These are phyloP conservation scores for Alternaria ventricosa DNA, from an alignment of 2,329 filamentous ascomycete genomes.

Conservation along the genomic window DNA sequence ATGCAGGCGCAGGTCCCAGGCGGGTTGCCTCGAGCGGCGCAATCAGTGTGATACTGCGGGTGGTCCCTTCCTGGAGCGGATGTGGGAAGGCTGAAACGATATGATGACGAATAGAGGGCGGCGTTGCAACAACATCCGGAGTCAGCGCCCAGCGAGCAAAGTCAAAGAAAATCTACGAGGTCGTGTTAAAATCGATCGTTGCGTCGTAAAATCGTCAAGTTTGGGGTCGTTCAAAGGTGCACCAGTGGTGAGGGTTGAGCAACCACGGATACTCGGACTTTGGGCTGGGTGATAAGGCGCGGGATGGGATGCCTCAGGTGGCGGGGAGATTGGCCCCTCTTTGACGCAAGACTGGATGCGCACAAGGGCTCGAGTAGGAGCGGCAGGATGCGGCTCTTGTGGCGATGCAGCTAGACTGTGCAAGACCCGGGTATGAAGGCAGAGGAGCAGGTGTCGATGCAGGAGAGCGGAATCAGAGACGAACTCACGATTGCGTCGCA, in stretches of 20 bases:
- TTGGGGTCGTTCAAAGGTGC: slow-evolving; percentile 18
- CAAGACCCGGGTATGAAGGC: slow-evolving; percentile 21
- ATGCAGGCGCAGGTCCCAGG: slow-evolving; percentile 8
- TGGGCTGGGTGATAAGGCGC: slow-evolving; percentile 34
- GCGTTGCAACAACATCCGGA: slow-evolving; percentile 47
- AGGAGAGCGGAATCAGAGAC: slow-evolving; percentile 33
- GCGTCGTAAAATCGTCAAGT: slow-evolving; percentile 24
- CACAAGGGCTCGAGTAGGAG: slow-evolving; percentile 38
- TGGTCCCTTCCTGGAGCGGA: slow-evolving; percentile 28
- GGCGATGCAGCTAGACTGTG: slow-evolving; percentile 28
- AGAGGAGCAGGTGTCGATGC: slow-evolving; percentile 27
- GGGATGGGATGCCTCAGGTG: slow-evolving; percentile 25
- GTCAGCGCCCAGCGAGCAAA: slow-evolving; percentile 21
- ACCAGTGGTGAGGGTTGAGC: slow-evolving; percentile 25
- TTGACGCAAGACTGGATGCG: slow-evolving; percentile 30
- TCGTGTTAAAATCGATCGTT: slow-evolving; percentile 10
- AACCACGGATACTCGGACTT: slow-evolving; percentile 41
- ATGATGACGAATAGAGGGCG: slow-evolving; percentile 44
- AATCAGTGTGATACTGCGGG: slow-evolving; percentile 24
- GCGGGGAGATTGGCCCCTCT: slow-evolving; percentile 31
- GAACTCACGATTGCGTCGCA: slow-evolving; percentile 37
- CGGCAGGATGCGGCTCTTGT: slow-evolving; percentile 35
- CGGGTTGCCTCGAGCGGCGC: slow-evolving; percentile 12
- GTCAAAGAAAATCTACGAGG: slow-evolving; percentile 11
- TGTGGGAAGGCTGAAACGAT: slow-evolving; percentile 47